Conservation (phyloP, 306 rosid species). For the Quercus parvula region DNA sequence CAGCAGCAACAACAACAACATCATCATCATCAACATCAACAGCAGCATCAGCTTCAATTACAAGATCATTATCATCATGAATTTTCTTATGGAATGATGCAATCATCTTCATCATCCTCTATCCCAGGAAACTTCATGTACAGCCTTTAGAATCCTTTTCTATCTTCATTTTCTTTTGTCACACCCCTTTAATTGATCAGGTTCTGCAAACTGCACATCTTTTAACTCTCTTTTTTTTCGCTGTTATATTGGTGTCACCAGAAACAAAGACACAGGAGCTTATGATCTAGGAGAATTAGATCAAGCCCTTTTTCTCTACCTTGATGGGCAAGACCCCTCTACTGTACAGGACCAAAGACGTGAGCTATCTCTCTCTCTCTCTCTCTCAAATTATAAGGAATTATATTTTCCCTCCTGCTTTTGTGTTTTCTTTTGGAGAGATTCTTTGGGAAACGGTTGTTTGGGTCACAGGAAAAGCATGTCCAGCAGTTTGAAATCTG, state of each 20-base stretch:
- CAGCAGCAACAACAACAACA: constrained; percentile 48
- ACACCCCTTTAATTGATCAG: neutral
- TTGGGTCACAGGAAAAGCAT: constrained; percentile 58
- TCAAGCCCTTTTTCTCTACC: constrained; percentile 87
- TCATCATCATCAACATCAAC: constrained; percentile 14
- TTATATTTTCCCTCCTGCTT: constrained; percentile 2
- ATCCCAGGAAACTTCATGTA: constrained; percentile 70
- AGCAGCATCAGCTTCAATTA: constrained; percentile 36
- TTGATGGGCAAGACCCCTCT: constrained; percentile 73
- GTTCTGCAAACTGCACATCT: neutral
- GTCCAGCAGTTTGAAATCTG: constrained; percentile 41
- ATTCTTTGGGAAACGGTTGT: constrained; percentile 32
- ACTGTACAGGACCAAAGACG: constrained; percentile 71
- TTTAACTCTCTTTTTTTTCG: neutral
- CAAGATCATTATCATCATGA: constrained; percentile 36
- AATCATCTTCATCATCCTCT: constrained; percentile 58
- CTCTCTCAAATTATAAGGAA: constrained; percentile 22
- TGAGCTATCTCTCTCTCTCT: constrained; percentile 25
- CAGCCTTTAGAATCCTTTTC: neutral
- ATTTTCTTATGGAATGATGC: constrained; percentile 67
- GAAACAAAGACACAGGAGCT: constrained; percentile 70
- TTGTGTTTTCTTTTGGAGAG: constrained; percentile 28
- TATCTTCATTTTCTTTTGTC: neutral
- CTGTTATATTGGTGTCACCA: constrained; percentile 8
- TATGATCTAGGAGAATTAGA: constrained; percentile 92